Conservation (phyloP, 805 yeast genomes). For the Candida tallmaniae region DNA sequence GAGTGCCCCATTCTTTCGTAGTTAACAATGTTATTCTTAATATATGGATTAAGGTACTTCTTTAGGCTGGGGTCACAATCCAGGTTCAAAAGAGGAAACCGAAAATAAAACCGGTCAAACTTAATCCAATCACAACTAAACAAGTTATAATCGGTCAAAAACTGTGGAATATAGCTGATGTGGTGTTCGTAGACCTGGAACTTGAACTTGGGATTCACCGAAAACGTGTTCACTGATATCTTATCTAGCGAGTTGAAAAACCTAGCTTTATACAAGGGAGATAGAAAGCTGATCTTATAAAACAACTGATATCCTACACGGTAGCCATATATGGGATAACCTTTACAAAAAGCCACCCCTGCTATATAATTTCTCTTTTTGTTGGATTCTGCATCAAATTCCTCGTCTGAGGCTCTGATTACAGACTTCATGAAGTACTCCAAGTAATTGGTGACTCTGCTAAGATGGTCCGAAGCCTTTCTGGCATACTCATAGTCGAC, state of each 20-base stretch:
- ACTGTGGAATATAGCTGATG: slow-evolving; percentile 71
- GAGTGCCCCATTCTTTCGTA: slow-evolving; percentile 57
- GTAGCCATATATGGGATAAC: slow-evolving; percentile 81
- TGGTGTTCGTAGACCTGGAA: slow-evolving; percentile 62
- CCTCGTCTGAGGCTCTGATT: background rate
- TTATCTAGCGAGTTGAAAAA: slow-evolving; percentile 41
- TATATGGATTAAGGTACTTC: slow-evolving; percentile 6
- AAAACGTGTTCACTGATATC: slow-evolving; percentile 4
- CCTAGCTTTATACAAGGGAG: slow-evolving; percentile 56
- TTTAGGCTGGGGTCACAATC: slow-evolving; percentile 11
- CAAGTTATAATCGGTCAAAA: slow-evolving; percentile 75
- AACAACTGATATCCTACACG: slow-evolving; percentile 59
- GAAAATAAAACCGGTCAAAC: slow-evolving; percentile 42
- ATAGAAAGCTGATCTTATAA: slow-evolving; percentile 63
- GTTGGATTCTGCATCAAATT: slow-evolving; percentile 6
- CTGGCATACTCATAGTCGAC: slow-evolving; percentile 40
- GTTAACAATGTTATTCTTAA: slow-evolving; percentile 21
- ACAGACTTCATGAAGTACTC: slow-evolving; percentile 36
- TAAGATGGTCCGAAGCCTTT: slow-evolving; percentile 15
- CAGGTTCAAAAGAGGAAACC: slow-evolving; percentile 46
- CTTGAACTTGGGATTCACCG: slow-evolving; percentile 5
- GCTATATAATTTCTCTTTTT: slow-evolving; percentile 45
- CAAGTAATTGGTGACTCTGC: slow-evolving; percentile 35
- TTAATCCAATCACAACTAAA: slow-evolving; percentile 81
- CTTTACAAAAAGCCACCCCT: slow-evolving; percentile 62